Base-by-base conservation (phyloP, 345 rosid genomes). In the Salix suchowensis region DNA sequence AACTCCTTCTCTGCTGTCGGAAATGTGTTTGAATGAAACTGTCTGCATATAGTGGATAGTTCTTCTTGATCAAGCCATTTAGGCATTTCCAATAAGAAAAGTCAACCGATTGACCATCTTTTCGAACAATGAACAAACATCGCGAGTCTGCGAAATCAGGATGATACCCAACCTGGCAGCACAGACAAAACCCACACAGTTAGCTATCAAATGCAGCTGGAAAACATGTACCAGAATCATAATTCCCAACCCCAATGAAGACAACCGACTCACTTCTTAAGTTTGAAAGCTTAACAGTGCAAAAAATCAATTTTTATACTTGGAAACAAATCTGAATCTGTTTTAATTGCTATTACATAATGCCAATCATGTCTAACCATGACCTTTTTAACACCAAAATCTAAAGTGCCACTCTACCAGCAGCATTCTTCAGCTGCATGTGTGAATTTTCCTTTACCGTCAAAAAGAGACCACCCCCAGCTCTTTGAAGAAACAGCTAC, bases 21-120 rank as follows among this genome's bases (percentile, higher is more conserved):
- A 96, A 96, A 90, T 93, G 98, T 86, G 91, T 84, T 76, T 87
- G 90, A 83, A 96, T 92, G 82, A 96, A 96, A 81, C 90, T 90
- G 81, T 93, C 97, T 23, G 98, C 98, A 67, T 92, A 88, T 48
- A 92, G 82, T 42, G 98, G 99, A 82, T 93, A 93, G 81, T 91
- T 96, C 87, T 89, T 93, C 86, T 89, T 87, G 72, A 96, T 92
- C 72, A 96, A 76, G 19, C 98, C 98, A 84, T 92, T 90, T 82
- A 93, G 88, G 90, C 99, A 96, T 86, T 96, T 96, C 99, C 98
- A 91, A 84, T 92, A 96, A 6, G 99, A 96, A 87, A 96, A 93
- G 83, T 93, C 98, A 7, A 92, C 84, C 52, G 82, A 67, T 70
- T 87, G 82, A 40, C 97, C 98, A 79, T 96, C 98, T 79, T 79